Percentiles rank a stretch among this genome's conserved stretches.
Conservation (phyloP, 768 basidiomycete genomes). For the Hirschioporus abietinus region DNA sequence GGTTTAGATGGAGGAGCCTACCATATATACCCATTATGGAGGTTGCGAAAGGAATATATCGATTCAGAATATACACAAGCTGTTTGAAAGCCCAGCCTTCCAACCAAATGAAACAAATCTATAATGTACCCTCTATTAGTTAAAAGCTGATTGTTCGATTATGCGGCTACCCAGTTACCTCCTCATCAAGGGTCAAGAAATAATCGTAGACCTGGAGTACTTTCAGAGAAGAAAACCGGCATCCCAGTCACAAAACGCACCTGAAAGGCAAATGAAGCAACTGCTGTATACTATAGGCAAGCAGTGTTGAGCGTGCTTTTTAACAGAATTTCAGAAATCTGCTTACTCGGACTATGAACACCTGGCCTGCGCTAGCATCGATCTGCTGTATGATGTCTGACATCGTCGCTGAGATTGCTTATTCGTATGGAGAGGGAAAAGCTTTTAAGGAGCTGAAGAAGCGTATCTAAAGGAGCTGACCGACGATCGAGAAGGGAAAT, state of each 20-base stretch:
- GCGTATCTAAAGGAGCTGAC: too few species aligned
- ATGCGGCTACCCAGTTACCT: not conserved
- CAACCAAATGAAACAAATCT: not conserved
- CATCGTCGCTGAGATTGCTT: not conserved
- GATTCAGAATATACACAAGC: constrained; percentile 1
- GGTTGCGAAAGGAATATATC: too few species aligned
- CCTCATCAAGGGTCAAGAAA: not conserved
- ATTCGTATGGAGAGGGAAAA: not conserved
- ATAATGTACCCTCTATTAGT: not conserved
- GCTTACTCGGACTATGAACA: not conserved
- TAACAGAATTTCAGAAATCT: not conserved
- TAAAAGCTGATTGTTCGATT: too few species aligned
- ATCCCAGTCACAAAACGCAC: not conserved
- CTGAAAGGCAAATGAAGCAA: not conserved
- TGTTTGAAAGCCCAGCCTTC: not conserved
- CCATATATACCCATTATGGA: too few species aligned
- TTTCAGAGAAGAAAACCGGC: not conserved
- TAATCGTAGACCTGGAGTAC: not conserved
- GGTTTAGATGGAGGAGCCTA: too few species aligned
- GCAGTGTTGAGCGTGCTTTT: not conserved
- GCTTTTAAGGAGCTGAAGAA: too few species aligned
- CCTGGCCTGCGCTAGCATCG: not conserved
- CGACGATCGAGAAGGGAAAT: too few species aligned
- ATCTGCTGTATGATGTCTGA: not conserved
- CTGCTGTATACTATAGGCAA: not conserved